These are phyloP conservation scores for Aspergillus sclerotioniger DNA, from an alignment of 495 filamentous ascomycete species.

Conservation along the genomic window DNA sequence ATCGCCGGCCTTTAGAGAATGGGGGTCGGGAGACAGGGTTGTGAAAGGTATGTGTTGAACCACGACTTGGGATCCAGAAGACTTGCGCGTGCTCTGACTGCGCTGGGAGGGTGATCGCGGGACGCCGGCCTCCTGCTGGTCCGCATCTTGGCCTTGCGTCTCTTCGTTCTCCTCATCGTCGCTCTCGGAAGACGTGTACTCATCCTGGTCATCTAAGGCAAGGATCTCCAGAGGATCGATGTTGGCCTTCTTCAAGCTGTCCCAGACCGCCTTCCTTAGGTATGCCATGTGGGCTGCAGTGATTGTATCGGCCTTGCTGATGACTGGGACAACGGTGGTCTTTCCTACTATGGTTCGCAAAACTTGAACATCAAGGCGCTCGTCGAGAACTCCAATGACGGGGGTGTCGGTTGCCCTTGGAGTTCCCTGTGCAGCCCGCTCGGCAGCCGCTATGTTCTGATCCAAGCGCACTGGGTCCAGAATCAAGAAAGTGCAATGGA, in stretches of 20 bases:
- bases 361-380: constrained; percentile 87
- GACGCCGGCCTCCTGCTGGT: constrained; percentile 23
- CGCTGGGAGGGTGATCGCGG: constrained; percentile 34
- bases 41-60: constrained; percentile 70
- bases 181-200: constrained; percentile 58
- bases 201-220: constrained; percentile 71
- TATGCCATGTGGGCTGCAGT: constrained; percentile 90
- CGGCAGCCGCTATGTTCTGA: constrained; percentile 70
- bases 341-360: constrained; percentile 87
- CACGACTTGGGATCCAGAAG: constrained; percentile 22
- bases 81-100: constrained; percentile 28
- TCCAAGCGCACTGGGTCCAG: constrained; percentile 88
- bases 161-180: constrained; percentile 61
- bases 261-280: constrained; percentile 87
- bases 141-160: constrained; percentile 40
- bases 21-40: constrained; percentile 89
- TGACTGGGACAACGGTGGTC: constrained; percentile 92
- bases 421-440: constrained; percentile 54
- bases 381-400: constrained; percentile 68
- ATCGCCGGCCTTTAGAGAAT: constrained; percentile 64
- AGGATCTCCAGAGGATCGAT: constrained; percentile 88
- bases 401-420: constrained; percentile 48
- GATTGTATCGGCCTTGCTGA: constrained; percentile 96
- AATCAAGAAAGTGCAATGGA: constrained; percentile 91
- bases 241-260: constrained; percentile 78